These are phyloP conservation scores for Tetraselmis striata DNA, from an alignment of 139 green algal genomes.

Conservation along the genomic window DNA sequence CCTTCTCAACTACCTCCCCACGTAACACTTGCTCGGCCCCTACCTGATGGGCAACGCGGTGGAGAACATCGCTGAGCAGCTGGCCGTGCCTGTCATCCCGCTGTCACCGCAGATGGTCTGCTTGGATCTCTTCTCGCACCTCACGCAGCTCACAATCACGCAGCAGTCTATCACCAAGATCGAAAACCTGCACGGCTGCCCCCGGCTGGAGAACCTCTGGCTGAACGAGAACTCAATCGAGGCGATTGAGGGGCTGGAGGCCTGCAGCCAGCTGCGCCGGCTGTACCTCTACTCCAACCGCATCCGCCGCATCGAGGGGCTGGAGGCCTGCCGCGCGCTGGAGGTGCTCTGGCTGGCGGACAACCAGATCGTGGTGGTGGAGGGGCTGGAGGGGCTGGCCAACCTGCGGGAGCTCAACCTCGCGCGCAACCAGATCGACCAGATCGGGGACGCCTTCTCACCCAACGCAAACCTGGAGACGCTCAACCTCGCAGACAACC, in stretches of 20 bases:
- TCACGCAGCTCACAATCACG: slow-evolving; percentile 22
- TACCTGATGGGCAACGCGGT: too few species aligned
- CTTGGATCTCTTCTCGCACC: slow-evolving; percentile 31
- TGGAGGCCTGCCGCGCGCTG: slow-evolving; percentile 12
- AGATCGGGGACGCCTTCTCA: slow-evolving; percentile 32
- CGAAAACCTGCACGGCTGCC: slow-evolving; percentile 38
- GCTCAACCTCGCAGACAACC: slow-evolving; percentile 67
- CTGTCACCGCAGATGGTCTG: slow-evolving; percentile 23
- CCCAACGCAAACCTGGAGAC: slow-evolving; percentile 32
- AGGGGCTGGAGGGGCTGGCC: slow-evolving; percentile 38
- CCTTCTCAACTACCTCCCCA: background rate
- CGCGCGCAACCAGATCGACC: slow-evolving; percentile 54
- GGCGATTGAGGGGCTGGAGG: slow-evolving; percentile 29
- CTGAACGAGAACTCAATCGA: slow-evolving; percentile 55
- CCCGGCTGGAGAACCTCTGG: slow-evolving; percentile 53
- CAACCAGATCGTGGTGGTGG: slow-evolving; percentile 59
- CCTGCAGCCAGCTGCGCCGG: slow-evolving; percentile 17
- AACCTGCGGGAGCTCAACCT: slow-evolving; percentile 59
- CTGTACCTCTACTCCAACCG: slow-evolving; percentile 67
- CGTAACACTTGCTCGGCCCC: too few species aligned
- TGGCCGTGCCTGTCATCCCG: too few species aligned
- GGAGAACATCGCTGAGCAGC: too few species aligned
- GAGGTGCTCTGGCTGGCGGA: slow-evolving; percentile 65
- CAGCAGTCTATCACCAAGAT: slow-evolving; percentile 50
- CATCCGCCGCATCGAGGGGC: slow-evolving; percentile 39